Evolutionary conservation across 805 yeast species (phyloP).

Genomic region (Jamesozyma piceae): DNA sequence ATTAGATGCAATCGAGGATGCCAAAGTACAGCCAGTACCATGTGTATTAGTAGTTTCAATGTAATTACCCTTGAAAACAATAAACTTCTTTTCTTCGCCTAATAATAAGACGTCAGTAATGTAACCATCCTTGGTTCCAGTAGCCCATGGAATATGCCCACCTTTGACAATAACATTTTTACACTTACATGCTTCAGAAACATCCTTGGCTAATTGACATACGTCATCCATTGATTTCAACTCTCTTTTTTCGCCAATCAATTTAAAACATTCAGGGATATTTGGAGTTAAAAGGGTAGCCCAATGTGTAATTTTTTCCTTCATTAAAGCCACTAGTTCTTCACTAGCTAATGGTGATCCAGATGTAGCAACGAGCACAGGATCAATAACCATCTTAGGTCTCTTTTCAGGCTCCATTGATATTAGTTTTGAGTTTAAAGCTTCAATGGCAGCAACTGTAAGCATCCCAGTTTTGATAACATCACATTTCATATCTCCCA

Average conservation of each 20-base stretch:
- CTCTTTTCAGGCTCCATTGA: slow-evolving; percentile 26
- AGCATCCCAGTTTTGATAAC: slow-evolving; percentile 78
- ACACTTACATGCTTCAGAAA: slow-evolving; percentile 36
- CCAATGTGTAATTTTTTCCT: slow-evolving; percentile 38
- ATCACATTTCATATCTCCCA: slow-evolving; percentile 52
- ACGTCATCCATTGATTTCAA: slow-evolving; percentile 35
- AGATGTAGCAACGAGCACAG: slow-evolving; percentile 76
- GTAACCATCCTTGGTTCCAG: slow-evolving; percentile 18
- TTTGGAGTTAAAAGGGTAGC: slow-evolving; percentile 72
- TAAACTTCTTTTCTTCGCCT: slow-evolving; percentile 28
- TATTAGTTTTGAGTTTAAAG: slow-evolving; percentile 33
- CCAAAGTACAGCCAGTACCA: slow-evolving; percentile 86
- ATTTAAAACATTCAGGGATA: slow-evolving; percentile 49
- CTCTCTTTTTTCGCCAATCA: slow-evolving; percentile 23
- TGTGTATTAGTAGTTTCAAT: slow-evolving; percentile 52
- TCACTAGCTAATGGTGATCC: slow-evolving; percentile 51
- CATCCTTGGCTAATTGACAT: slow-evolving; percentile 31
- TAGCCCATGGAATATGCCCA: slow-evolving; percentile 55
- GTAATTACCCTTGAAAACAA: slow-evolving; percentile 40
- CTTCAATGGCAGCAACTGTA: slow-evolving; percentile 44
- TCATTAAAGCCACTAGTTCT: slow-evolving; percentile 33
- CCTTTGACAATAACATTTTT: slow-evolving; percentile 63
- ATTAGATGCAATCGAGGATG: slow-evolving; percentile 71
- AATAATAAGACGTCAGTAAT: slow-evolving; percentile 50
- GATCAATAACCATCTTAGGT: slow-evolving; percentile 56